Base-by-base conservation (phyloP, 441 rosid genomes). In the Gossypium gossypioides region DNA sequence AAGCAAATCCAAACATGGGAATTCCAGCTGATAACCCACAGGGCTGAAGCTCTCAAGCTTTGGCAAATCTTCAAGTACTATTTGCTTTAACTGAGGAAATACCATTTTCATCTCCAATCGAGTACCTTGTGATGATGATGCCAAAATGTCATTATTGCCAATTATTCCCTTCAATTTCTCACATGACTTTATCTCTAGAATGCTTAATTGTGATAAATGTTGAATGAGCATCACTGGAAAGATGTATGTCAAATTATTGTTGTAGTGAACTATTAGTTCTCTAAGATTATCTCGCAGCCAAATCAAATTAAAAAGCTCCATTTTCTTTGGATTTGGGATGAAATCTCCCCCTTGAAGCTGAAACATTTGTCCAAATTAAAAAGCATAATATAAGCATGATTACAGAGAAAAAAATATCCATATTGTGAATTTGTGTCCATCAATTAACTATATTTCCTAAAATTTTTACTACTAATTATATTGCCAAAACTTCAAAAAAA, bases 141-240 rank as follows among this genome's bases (percentile, higher is more conserved):
- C 15, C 2, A 3, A 21, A 55, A 9, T 21, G 25, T 55, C 29
- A n/a, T 58, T 12, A 59, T 6, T 59, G 21, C 0, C 2, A n/a
- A 59, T 6, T 27, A 59, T 27, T n/a, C 7, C 21, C 42, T 27
- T 15, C 64, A 59, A 29, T 0, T 59, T 59, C 42, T 27, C 19
- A 27, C 42, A 59, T 2, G 0, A 0, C 0, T 0, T 0, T 59
- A 59, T 27, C 0, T 0, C 0, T n/a, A 27, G 21, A n/a, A 5
- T 0, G 42, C 8, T 27, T 29, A 59, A 27, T 5, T 27, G 64
- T 2, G 21, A 19, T 4, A 27, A 59, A 27, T 29, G 3, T 59
- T 0, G 64, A 27, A 59, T 59, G 18, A 59, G 64, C 21, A 2
- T 27, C 8, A 27, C 0, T 2, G 42, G 42, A 2, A 59, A 59